Evolutionary conservation across 176 grass and related monocot species (phyloP).

Genomic region (Hyparrhenia diplandra): DNA sequence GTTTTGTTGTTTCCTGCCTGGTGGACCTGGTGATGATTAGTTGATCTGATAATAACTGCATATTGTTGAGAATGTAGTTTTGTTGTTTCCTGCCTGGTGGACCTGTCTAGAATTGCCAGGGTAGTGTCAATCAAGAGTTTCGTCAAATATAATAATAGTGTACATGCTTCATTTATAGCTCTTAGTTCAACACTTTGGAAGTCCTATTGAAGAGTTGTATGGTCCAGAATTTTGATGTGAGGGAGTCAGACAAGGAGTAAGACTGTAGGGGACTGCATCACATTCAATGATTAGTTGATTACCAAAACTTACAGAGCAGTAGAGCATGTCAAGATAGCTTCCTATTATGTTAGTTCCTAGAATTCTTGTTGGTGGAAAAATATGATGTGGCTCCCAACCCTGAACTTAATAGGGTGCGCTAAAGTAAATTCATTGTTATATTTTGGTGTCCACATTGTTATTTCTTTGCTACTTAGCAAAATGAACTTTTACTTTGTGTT

Average conservation of each 20-base stretch:
- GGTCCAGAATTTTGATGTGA: background rate
- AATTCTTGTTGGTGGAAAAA: background rate
- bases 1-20: too few relatives aligned
- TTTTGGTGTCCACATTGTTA: background rate
- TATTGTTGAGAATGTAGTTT: too few relatives aligned
- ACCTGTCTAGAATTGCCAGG: background rate
- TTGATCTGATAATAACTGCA: too few relatives aligned
- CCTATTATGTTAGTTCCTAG: background rate
- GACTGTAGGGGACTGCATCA: too few relatives aligned
- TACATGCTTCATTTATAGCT: background rate
- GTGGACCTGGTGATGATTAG: too few relatives aligned
- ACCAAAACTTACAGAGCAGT: background rate
- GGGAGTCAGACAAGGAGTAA: background rate
- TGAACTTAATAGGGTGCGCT: background rate
- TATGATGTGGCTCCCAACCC: background rate
- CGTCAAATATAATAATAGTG: background rate
- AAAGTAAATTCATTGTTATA: background rate
- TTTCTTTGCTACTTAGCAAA: background rate
- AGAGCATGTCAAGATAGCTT: background rate
- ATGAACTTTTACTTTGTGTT: too few relatives aligned
- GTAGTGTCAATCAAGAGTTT: background rate
- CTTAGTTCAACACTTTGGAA: background rate
- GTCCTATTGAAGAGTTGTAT: background rate
- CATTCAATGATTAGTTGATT: background rate
- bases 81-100: background rate